These are phyloP conservation scores for Chaetoscypha palmicola DNA, from an alignment of 2,329 filamentous ascomycete species.

Conservation along the genomic window DNA sequence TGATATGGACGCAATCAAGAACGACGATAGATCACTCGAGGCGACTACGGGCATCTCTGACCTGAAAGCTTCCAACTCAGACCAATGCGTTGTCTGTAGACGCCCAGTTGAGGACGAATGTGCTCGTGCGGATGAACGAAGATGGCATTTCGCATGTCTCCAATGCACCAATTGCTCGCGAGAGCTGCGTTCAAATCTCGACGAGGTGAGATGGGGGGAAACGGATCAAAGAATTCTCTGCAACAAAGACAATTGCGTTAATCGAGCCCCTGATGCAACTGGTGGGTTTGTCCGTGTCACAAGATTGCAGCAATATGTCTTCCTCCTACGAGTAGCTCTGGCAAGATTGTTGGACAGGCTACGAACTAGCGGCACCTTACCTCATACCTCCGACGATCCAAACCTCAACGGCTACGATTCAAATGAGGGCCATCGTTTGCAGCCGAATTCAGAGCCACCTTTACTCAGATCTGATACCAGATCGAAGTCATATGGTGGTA, in stretches of 20 bases:
- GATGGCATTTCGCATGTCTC: constrained; percentile 81
- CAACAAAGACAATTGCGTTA: constrained; percentile 56
- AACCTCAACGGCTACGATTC: constrained; percentile 61
- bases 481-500: constrained; percentile 67
- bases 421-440: constrained; percentile 53
- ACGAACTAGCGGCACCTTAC: constrained; percentile 72
- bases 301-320: constrained; percentile 89
- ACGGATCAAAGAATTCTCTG: constrained; percentile 66
- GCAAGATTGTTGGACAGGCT: constrained; percentile 84
- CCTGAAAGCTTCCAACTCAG: constrained; percentile 68
- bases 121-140: constrained; percentile 62
- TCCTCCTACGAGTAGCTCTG: constrained; percentile 83
- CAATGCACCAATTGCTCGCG: constrained; percentile 62
- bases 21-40: constrained; percentile 62
- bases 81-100: constrained; percentile 75
- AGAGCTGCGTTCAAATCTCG: constrained; percentile 61
- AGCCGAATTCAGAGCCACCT: constrained; percentile 42
- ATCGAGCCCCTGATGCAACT: constrained; percentile 45
- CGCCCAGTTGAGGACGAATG: constrained; percentile 95
- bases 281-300: constrained; percentile 68
- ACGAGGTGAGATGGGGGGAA: constrained; percentile 65
- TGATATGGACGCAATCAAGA: constrained; percentile 71
- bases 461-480: constrained; percentile 58
- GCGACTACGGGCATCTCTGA: constrained; percentile 57
- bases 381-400: constrained; percentile 67